These are phyloP conservation scores for Lentinus tigrinus DNA, from an alignment of 768 basidiomycete genomes.

Conservation along the genomic window DNA sequence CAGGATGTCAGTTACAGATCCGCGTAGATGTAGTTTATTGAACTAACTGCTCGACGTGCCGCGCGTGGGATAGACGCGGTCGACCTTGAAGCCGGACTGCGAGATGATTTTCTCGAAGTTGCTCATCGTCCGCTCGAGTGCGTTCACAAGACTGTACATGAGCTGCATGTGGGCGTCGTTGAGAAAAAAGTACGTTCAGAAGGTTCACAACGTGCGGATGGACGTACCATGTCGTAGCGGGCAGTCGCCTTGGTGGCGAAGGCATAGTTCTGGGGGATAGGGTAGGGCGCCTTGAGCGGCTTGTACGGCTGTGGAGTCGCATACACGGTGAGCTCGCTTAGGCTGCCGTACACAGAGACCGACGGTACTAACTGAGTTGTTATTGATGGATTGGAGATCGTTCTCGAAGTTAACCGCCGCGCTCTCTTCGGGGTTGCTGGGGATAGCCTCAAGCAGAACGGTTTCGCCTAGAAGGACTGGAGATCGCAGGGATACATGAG, in stretches of 20 bases:
- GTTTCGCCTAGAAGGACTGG: background rate
- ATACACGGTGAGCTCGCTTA: no score
- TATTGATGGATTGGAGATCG: background rate
- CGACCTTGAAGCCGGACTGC: background rate
- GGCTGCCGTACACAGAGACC: no score
- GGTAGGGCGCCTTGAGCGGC: background rate
- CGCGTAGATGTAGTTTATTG: no score
- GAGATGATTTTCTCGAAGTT: background rate
- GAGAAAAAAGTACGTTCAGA: no score
- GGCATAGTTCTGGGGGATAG: background rate
- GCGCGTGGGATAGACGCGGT: background rate
- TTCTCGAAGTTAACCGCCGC: background rate
- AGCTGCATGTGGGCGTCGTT: background rate
- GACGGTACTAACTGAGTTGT: background rate
- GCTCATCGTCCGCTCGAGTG: background rate
- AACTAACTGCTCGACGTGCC: background rate
- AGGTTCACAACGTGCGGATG: background rate
- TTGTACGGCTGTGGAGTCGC: background rate
- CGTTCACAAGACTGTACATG: background rate
- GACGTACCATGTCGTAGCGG: background rate
- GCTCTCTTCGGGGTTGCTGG: background rate
- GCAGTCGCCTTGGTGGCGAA: background rate
- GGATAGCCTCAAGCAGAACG: background rate
- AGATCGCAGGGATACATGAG: no score
- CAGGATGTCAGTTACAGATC: no score